phyloP scores from a whole-genome alignment of 129 eudicot genomes.

The Tanacetum coccineum region DNA sequence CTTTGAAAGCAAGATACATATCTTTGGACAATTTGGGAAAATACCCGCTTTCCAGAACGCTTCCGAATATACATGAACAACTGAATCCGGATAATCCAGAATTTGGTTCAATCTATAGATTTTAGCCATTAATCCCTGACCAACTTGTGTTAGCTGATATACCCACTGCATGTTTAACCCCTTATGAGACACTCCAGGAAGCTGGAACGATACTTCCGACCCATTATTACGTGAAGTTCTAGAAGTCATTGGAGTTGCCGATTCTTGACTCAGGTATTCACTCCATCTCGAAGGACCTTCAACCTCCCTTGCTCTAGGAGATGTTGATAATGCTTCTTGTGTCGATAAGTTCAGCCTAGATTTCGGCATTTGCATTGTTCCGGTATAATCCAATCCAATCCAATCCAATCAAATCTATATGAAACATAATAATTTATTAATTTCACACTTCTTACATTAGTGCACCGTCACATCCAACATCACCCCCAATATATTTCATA shows the following conservation, averaged over 20 bases:
- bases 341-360: constrained; percentile 50
- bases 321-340: constrained; percentile 52
- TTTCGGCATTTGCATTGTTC: constrained; percentile 43
- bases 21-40: constrained; percentile 83
- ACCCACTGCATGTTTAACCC: constrained; percentile 92
- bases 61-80: constrained; percentile 66
- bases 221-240: constrained; percentile 48
- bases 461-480: constrained; percentile 13
- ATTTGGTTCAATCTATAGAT: constrained; percentile 82
- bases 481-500: neutral
- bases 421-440: too few species aligned
- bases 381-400: neutral
- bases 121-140: constrained; percentile 95
- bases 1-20: constrained; percentile 70
- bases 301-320: constrained; percentile 73
- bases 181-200: constrained; percentile 58
- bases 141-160: constrained; percentile 82
- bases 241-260: constrained; percentile 48
- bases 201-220: constrained; percentile 57
- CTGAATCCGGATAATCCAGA: constrained; percentile 88
- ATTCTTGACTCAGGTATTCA: constrained; percentile 67
- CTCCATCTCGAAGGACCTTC: constrained; percentile 90
- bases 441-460: neutral
- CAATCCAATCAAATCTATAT: too few species aligned
- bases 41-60: constrained; percentile 91